Evolutionary conservation across 306 rosid genomes (phyloP), one percentile per base, ranked within the genome.

Genomic region (Rubus idaeus): DNA sequence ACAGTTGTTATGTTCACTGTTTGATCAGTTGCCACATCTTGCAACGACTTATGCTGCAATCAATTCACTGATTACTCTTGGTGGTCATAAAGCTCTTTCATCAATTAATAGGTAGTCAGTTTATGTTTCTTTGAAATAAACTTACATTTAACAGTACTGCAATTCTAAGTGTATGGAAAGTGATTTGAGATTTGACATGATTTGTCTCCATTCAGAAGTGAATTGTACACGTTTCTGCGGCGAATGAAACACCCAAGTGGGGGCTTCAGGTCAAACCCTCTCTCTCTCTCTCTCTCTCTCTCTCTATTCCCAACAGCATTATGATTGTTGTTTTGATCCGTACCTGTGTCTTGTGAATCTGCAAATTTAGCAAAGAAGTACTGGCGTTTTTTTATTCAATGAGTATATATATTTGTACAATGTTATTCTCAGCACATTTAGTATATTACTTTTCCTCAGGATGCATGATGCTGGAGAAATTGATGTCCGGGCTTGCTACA

Each of bases 1-100:
- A 60, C 66, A 16, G 23, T 75, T 3, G 58, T 37, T 51, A 26
- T 26, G 45, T 50, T 77, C 5, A n/a, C 13, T 65, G 62, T 85
- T 74, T 83, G 18, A 47, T 74, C 90, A 94, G 98, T 63, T 94
- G 89, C 96, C 98, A 75, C 98, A 94, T 87, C 94, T 94, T 57
- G 98, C 97, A 67, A 94, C 98, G 51, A 94, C 97, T 70, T 92
- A 94, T 82, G 97, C 98, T 84, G 95, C 96, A 10, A 90, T 94
- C 77, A 94, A 92, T 85, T 74, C 97, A 26, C 97, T 94, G 67
- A 86, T 94, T 74, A 88, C 97, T 17, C 46, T 94, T 79, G 97
- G 96, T 26, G 86, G 91, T 87, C 81, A 88, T 62, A 79, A 86
- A 86, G 86, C 97, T 75, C 76, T 92, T 86, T 81, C 92, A 49